Evolutionary conservation across 306 rosid genomes (phyloP).

Genomic region (Citrullus mucosospermus): DNA sequence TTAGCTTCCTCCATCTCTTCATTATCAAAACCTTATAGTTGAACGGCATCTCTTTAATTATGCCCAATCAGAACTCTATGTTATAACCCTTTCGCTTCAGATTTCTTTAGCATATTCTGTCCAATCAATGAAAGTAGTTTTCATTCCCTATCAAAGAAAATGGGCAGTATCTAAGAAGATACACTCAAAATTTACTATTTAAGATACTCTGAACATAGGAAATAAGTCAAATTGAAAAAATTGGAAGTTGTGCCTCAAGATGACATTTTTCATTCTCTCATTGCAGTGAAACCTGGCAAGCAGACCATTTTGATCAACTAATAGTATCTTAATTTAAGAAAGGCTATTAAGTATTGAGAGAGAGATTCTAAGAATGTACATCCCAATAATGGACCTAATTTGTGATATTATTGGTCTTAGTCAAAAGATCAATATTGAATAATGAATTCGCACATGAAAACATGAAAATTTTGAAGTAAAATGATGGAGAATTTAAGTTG

Average conservation of each 20-base stretch:
- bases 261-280: not conserved
- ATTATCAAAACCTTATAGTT: not conserved
- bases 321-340: not conserved
- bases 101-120: not conserved
- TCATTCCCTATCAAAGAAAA: not conserved
- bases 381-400: not conserved
- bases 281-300: not conserved
- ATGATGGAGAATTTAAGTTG: not conserved
- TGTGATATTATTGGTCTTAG: not conserved
- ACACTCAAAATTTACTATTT: not conserved
- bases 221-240: not conserved
- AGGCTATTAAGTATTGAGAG: not conserved
- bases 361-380: not conserved
- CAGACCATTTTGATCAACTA: not conserved
- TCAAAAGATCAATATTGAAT: not conserved
- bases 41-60: not conserved
- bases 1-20: not conserved
- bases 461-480: not conserved
- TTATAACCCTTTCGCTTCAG: not conserved
- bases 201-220: not conserved
- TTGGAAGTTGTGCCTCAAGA: not conserved
- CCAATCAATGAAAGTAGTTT: not conserved
- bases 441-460: not conserved
- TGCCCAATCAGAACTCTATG: not conserved
- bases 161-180: not conserved